Evolutionary conservation across 2,329 filamentous ascomycete species (phyloP).

Genomic region (Bimuria novae-zelandiae): DNA sequence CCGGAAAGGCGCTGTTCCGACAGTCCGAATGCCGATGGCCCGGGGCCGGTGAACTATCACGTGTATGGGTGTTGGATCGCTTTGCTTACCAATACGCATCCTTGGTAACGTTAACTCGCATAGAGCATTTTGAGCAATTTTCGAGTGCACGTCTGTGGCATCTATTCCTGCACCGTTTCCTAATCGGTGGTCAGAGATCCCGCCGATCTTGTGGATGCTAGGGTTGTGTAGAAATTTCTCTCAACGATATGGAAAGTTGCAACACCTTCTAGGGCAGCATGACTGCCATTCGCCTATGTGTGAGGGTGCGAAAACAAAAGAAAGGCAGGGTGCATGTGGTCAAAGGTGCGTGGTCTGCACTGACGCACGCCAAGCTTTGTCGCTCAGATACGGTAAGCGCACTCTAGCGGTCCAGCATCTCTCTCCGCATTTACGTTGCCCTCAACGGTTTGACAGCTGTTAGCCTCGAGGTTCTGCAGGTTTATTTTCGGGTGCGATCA

Average conservation of each 20-base stretch:
- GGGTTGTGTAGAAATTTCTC: too few relatives aligned
- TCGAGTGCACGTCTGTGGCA: too few relatives aligned
- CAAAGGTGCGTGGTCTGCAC: background rate
- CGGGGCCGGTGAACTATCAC: background rate
- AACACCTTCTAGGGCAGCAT: too few relatives aligned
- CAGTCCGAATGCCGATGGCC: too few relatives aligned
- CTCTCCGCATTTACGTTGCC: background rate
- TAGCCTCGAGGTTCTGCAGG: background rate
- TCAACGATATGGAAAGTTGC: too few relatives aligned
- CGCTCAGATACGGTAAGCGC: background rate
- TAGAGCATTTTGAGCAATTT: too few relatives aligned
- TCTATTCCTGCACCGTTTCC: too few relatives aligned
- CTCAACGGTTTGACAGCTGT: background rate
- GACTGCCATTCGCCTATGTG: too few relatives aligned
- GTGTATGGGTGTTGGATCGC: background rate
- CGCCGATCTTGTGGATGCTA: too few relatives aligned
- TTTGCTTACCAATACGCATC: background rate
- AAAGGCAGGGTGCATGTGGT: background rate
- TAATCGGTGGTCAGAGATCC: too few relatives aligned
- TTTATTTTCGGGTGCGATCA: background rate
- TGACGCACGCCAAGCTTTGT: constrained; percentile 5
- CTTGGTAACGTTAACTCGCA: too few relatives aligned
- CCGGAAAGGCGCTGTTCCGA: background rate
- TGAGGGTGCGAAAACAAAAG: background rate
- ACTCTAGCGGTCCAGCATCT: background rate